phyloP scores from a whole-genome alignment of 2,329 filamentous ascomycete genomes.

The Verticillium nonalfalfae region DNA sequence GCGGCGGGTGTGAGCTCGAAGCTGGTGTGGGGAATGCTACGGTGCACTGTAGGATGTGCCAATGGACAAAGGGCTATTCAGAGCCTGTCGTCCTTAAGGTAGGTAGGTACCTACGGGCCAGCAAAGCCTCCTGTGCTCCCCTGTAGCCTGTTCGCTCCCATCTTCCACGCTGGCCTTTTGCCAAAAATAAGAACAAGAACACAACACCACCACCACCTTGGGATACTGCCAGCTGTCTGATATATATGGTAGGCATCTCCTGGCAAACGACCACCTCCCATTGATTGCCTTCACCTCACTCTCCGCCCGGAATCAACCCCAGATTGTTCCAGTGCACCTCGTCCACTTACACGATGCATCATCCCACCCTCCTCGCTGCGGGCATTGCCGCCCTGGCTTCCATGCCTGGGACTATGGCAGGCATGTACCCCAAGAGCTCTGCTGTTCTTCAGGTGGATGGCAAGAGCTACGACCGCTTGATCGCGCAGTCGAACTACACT shows the following conservation, averaged over 20 bases:
- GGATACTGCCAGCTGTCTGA: not conserved
- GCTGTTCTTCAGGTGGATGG: constrained; percentile 77
- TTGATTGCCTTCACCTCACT: constrained; percentile 2
- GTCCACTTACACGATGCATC: constrained; percentile 40
- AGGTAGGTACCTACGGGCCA: not conserved
- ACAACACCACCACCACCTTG: constrained; percentile 9
- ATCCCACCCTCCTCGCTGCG: constrained; percentile 44
- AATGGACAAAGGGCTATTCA: no score
- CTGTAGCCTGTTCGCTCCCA: not conserved
- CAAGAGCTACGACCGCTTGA: constrained; percentile 74
- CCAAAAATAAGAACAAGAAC: constrained; percentile 16
- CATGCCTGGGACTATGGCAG: constrained; percentile 59
- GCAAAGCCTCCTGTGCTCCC: not conserved
- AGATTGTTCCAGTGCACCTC: not conserved
- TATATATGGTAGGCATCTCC: not conserved
- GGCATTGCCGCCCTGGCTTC: constrained; percentile 58
- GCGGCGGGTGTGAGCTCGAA: not conserved
- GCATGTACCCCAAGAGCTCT: constrained; percentile 80
- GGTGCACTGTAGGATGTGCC: not conserved
- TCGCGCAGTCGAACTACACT: constrained; percentile 85
- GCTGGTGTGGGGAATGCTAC: not conserved
- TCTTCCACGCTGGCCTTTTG: constrained; percentile 40
- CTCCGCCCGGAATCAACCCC: constrained; percentile 2
- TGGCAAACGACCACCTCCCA: constrained; percentile 6
- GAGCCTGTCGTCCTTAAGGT: no score